Percentiles rank a stretch among this genome's conserved stretches.
phyloP scores from a whole-genome alignment of 306 rosid species.

The Oxytropis ochrocephala region DNA sequence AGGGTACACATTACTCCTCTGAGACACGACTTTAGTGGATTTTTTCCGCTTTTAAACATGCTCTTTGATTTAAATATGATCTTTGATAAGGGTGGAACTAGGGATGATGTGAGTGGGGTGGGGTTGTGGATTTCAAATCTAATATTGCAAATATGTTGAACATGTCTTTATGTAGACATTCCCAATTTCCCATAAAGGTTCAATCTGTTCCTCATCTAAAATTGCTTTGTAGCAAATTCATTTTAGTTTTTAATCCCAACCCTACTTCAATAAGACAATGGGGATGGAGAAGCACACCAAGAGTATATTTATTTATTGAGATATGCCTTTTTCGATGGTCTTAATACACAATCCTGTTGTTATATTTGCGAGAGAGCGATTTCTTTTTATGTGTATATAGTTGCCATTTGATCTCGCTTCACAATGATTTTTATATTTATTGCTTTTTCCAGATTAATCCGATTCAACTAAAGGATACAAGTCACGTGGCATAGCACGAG shows the following conservation, averaged over 20 bases:
- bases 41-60: too few relatives aligned
- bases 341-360: neutral
- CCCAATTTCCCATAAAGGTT: neutral
- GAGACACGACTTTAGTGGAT: too few relatives aligned
- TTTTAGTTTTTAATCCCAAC: neutral
- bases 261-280: neutral
- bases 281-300: neutral
- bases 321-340: neutral
- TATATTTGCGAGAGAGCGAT: neutral
- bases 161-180: neutral
- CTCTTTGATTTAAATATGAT: too few relatives aligned
- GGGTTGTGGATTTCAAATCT: neutral
- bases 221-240: neutral
- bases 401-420: neutral
- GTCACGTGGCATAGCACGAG: too few relatives aligned
- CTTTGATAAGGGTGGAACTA: too few relatives aligned
- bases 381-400: neutral
- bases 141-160: neutral
- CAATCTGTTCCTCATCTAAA: neutral
- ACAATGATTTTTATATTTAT: neutral
- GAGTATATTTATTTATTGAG: neutral
- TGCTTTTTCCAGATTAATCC: conserved; percentile 63
- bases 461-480: conserved; percentile 95
- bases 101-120: too few relatives aligned
- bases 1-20: too few relatives aligned